Evolutionary conservation across 441 rosid species (phyloP).

Genomic region (Populus hybrid): DNA sequence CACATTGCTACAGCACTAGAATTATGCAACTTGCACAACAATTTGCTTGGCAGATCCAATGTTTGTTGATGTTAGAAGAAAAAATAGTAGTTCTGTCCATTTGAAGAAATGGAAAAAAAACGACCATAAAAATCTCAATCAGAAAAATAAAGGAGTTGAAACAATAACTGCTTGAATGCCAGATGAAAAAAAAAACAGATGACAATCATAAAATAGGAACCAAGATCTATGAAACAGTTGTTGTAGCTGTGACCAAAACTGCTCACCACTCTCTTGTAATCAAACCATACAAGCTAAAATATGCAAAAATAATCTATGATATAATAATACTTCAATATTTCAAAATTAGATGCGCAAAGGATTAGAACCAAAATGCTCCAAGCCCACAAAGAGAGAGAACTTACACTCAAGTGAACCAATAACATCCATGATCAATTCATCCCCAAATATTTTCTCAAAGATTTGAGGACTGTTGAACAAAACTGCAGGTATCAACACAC

Average conservation of each 20-base stretch:
- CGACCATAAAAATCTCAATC: neutral
- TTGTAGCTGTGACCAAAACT: neutral
- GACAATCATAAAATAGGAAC: neutral
- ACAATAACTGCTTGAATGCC: neutral
- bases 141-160: neutral
- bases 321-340: neutral
- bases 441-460: conserved; percentile 87
- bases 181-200: neutral
- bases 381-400: conserved; percentile 25
- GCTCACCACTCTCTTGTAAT: neutral
- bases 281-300: neutral
- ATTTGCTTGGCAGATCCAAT: neutral
- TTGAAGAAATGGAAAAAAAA: neutral
- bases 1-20: neutral
- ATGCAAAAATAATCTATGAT: neutral
- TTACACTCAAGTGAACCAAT: conserved; percentile 98
- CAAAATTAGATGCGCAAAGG: neutral
- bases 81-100: neutral
- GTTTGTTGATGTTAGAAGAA: neutral
- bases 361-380: neutral
- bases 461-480: conserved; percentile 88
- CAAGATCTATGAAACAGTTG: neutral
- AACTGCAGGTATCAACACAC: conserved; percentile 50
- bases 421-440: conserved; percentile 92
- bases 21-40: neutral